Percentiles rank a stretch among this genome's conserved stretches.
Evolutionary conservation across 306 rosid species (phyloP).

Genomic region (Rubus idaeus): DNA sequence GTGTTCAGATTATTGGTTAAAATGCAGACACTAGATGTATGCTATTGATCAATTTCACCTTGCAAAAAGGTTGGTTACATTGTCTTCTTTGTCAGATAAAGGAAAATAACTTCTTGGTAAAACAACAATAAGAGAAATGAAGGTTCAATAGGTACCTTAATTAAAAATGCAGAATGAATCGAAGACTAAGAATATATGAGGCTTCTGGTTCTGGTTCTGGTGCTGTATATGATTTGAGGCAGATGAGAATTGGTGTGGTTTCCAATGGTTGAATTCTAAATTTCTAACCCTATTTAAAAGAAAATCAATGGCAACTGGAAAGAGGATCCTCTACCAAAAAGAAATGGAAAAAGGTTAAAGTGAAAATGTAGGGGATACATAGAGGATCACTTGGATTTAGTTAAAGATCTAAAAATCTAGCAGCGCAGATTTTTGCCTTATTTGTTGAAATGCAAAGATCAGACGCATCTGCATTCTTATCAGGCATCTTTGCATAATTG

Average conservation of each 20-base stretch:
- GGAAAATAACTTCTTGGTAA: neutral
- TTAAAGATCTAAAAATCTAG: conserved; percentile 28
- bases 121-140: neutral
- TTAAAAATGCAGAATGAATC: neutral
- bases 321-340: conserved; percentile 12
- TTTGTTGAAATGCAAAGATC: conserved; percentile 17
- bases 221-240: neutral
- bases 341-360: neutral
- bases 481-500: neutral
- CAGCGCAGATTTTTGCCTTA: conserved; percentile 30
- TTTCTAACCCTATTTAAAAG: neutral
- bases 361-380: conserved; percentile 9
- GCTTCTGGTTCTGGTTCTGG: neutral
- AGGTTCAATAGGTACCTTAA: neutral
- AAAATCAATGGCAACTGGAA: neutral
- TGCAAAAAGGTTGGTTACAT: neutral
- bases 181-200: neutral
- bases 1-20: neutral
- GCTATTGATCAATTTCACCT: neutral
- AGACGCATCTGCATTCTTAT: conserved; percentile 7
- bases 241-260: neutral
- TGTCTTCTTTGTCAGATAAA: neutral
- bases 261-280: neutral
- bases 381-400: conserved; percentile 26
- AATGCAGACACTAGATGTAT: neutral